A percentile compares a stretch with the other conserved stretches of the same genome.
Evolutionary conservation across 2,329 filamentous ascomycete species (phyloP).

Genomic region (Cladosporium cucumerinum): DNA sequence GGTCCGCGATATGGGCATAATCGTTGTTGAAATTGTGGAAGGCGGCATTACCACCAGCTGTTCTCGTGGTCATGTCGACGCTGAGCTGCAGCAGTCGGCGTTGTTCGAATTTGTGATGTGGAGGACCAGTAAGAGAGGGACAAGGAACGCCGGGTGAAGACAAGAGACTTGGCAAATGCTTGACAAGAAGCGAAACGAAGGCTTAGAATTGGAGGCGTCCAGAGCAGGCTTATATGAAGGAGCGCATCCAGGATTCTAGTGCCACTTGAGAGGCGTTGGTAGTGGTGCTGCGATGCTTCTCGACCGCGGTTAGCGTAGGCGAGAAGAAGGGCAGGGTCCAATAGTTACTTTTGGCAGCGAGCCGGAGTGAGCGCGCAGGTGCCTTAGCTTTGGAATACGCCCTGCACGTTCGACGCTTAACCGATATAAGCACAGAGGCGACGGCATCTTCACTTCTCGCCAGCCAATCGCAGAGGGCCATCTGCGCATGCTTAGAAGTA

Average conservation of each 20-base stretch:
- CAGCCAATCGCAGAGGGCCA: not conserved
- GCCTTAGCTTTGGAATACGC: slow-evolving; percentile 1
- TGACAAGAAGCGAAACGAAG: not conserved
- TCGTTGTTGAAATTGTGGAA: slow-evolving; percentile 78
- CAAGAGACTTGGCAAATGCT: slow-evolving; percentile 10
- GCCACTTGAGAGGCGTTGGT: not conserved
- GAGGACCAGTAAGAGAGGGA: not conserved
- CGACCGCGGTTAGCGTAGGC: slow-evolving; percentile 10
- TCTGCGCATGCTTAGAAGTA: slow-evolving; percentile 1
- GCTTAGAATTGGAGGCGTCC: not conserved
- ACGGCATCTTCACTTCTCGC: not conserved
- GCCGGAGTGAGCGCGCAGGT: not conserved
- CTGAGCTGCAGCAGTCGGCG: not conserved
- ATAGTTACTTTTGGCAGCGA: slow-evolving; percentile 6
- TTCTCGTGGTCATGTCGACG: slow-evolving; percentile 38
- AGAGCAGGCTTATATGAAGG: not conserved
- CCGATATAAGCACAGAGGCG: slow-evolving; percentile 8
- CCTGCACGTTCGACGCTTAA: slow-evolving; percentile 1
- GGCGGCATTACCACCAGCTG: slow-evolving; percentile 63
- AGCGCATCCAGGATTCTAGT: not conserved
- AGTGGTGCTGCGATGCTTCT: not conserved
- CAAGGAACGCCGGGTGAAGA: not conserved
- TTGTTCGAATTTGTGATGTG: not conserved
- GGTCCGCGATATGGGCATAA: slow-evolving; percentile 62
- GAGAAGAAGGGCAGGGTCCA: slow-evolving; percentile 7